Conservation (phyloP, 1,139 yeast genomes). For the Kodamaea ohmeri region DNA sequence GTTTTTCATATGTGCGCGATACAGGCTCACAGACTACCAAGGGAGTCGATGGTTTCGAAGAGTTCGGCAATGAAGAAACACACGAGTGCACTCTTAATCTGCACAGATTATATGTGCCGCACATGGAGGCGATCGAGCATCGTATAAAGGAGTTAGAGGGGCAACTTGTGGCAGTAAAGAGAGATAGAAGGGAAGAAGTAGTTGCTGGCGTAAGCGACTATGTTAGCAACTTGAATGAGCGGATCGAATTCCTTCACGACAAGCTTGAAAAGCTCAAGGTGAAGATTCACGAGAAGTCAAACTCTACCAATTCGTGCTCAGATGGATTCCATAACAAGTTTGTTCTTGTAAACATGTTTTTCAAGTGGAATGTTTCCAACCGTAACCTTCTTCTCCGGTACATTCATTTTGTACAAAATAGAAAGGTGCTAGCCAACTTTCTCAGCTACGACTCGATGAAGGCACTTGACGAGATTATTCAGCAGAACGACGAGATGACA, state of each 20-base stretch:
- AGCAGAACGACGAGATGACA: conserved; percentile 2
- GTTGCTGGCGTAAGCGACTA: conserved; percentile 1
- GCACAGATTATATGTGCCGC: conserved; percentile 29
- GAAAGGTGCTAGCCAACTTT: conserved; percentile 28
- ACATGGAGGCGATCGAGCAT: conserved; percentile 25
- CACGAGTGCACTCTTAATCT: conserved; percentile 32
- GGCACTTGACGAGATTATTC: conserved; percentile 36
- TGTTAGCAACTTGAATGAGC: conserved; percentile 14
- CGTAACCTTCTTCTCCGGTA: conserved; percentile 38
- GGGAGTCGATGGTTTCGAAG: conserved; percentile 6
- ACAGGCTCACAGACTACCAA: conserved; percentile 19
- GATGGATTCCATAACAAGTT: conserved; percentile 43
- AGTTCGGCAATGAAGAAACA: conserved; percentile 29
- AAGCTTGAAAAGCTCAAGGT: conserved; percentile 19
- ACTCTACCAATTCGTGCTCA: not conserved
- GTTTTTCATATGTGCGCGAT: conserved; percentile 41
- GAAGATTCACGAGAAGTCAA: not conserved
- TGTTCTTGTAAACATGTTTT: conserved; percentile 38
- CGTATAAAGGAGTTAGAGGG: conserved; percentile 30
- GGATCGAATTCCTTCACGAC: conserved; percentile 25
- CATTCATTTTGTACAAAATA: conserved; percentile 38
- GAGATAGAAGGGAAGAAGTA: not conserved
- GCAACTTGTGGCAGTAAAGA: conserved; percentile 13
- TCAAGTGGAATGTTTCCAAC: conserved; percentile 44
- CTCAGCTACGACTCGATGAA: conserved; percentile 38